These are phyloP conservation scores for Naganishia sp. DNA, from an alignment of 1,284 basidiomycete species.

Conservation along the genomic window DNA sequence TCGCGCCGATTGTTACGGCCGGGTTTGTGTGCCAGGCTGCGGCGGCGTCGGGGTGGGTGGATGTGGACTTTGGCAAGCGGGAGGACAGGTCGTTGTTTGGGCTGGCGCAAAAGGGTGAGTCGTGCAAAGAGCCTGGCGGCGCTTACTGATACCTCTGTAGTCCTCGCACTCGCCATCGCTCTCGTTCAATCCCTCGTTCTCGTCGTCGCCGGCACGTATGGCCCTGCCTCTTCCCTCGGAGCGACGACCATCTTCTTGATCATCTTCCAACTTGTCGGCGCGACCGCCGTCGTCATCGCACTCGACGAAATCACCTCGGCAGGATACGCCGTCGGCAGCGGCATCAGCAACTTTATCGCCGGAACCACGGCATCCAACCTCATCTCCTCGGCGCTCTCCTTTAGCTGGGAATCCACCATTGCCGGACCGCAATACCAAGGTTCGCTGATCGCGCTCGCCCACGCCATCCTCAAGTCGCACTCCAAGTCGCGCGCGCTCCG, in stretches of 20 bases:
- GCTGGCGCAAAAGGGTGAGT: constrained; percentile 17
- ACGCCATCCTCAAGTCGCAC: constrained; percentile 21
- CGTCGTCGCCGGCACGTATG: constrained; percentile 13
- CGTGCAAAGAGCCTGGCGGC: background rate
- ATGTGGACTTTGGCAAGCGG: constrained; percentile 17
- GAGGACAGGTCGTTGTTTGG: constrained; percentile 22
- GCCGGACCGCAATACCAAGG: constrained; percentile 25
- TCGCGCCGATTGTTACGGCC: constrained; percentile 12
- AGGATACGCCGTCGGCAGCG: constrained; percentile 15
- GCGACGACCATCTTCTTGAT: constrained; percentile 18
- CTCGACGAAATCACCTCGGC: constrained; percentile 21
- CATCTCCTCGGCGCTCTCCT: constrained; percentile 18
- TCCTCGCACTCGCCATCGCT: constrained; percentile 20
- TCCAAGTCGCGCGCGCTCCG: constrained; percentile 13
- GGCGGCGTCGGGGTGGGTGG: constrained; percentile 11
- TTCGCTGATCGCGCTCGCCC: constrained; percentile 11
- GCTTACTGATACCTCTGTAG: background rate
- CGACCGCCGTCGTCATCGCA: constrained; percentile 1
- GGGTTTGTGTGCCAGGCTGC: constrained; percentile 5
- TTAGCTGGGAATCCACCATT: constrained; percentile 12
- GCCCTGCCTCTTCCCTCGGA: constrained; percentile 10
- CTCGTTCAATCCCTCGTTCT: constrained; percentile 13
- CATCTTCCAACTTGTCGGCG: constrained; percentile 22
- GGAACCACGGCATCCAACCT: constrained; percentile 12
- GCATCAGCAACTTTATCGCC: constrained; percentile 27